Conservation (phyloP, 176 grass and related monocot genomes). For the Oryza glumipatula region DNA sequence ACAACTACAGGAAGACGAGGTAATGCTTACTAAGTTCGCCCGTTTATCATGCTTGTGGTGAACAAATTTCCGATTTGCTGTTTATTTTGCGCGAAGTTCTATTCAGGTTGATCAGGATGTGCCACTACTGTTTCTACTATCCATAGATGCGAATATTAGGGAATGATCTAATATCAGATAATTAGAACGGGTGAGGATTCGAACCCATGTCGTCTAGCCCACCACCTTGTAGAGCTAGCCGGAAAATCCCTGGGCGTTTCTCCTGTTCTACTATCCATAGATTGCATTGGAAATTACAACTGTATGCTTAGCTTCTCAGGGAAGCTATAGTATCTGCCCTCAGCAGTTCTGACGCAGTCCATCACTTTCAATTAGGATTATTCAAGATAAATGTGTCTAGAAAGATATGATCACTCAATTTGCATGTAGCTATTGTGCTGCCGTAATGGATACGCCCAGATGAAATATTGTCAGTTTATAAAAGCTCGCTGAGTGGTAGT, state of each 20-base stretch:
- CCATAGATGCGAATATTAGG: not conserved
- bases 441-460: not conserved
- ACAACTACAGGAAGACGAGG: conserved; percentile 62
- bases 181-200: too few species aligned
- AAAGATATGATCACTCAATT: not conserved
- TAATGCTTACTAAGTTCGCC: not conserved
- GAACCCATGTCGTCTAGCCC: too few species aligned
- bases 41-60: not conserved
- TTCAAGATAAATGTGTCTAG: too few species aligned
- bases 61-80: not conserved
- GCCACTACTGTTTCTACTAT: too few species aligned
- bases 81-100: not conserved
- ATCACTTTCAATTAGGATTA: not conserved
- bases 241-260: too few species aligned
- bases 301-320: not conserved
- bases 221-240: too few species aligned
- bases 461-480: not conserved
- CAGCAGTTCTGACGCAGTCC: too few species aligned
- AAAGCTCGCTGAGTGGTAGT: not conserved
- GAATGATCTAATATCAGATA: too few species aligned
- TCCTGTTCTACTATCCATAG: not conserved
- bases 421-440: not conserved
- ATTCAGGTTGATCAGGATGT: not conserved
- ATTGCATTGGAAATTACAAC: not conserved
- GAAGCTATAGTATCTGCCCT: too few species aligned